phyloP scores from a whole-genome alignment of 176 grass and related monocot genomes.

The Oryza brachyantha region DNA sequence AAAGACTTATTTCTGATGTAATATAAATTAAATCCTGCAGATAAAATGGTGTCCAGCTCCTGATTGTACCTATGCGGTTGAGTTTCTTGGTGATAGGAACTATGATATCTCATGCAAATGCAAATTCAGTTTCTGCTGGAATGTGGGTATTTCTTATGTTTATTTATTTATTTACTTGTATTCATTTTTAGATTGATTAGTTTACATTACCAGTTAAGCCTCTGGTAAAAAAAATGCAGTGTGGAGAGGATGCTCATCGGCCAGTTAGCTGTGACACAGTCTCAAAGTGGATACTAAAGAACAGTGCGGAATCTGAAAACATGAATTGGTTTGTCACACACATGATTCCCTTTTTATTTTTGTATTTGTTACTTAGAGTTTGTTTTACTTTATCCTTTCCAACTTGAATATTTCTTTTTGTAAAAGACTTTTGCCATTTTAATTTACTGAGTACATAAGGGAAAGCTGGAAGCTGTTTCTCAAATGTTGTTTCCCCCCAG shows the following conservation, averaged over 20 bases:
- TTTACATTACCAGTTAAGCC: not conserved
- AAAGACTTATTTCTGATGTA: not conserved
- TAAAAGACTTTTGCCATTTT: not conserved
- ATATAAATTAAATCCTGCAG: slow-evolving; percentile 43
- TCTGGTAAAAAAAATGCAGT: slow-evolving; percentile 41
- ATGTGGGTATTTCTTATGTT: slow-evolving; percentile 56
- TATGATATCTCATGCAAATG: slow-evolving; percentile 79
- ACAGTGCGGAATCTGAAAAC: slow-evolving; percentile 95
- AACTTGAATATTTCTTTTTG: not conserved
- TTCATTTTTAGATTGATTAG: not conserved
- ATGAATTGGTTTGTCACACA: slow-evolving; percentile 79
- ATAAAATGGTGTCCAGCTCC: slow-evolving; percentile 97
- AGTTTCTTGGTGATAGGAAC: slow-evolving; percentile 64
- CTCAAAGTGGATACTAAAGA: slow-evolving; percentile 84
- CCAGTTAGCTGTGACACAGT: slow-evolving; percentile 82
- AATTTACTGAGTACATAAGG: not conserved
- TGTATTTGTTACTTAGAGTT: not conserved
- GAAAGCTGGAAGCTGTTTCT: not conserved
- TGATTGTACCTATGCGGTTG: slow-evolving; percentile 83
- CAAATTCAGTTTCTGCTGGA: slow-evolving; percentile 83
- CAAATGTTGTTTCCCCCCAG: not conserved
- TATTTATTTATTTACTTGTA: not conserved
- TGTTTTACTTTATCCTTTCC: not conserved
- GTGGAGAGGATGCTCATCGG: slow-evolving; percentile 88
- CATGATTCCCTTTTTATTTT: not conserved